Conservation (phyloP, 1,139 yeast genomes). For the Debaryomyces robertsiae region DNA sequence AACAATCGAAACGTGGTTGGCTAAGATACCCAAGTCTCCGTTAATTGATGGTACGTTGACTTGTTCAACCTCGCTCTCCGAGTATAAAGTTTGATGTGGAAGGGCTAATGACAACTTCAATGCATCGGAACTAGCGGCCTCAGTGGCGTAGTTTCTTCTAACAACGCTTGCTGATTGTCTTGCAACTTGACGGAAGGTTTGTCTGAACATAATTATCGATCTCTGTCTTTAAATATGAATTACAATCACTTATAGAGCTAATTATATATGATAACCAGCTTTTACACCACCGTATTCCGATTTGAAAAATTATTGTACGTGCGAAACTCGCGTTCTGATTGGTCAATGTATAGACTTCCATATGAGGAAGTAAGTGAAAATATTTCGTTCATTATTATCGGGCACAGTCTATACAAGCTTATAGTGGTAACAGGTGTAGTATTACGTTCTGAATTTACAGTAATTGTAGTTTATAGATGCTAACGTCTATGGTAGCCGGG, state of each 20-base stretch:
- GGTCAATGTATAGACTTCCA: constrained; percentile 34
- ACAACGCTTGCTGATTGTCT: constrained; percentile 63
- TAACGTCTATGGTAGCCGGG: too few relatives aligned
- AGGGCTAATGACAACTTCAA: constrained; percentile 88
- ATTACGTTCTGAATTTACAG: too few relatives aligned
- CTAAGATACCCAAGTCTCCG: constrained; percentile 96
- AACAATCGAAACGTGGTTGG: constrained; percentile 97
- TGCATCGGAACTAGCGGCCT: constrained; percentile 71
- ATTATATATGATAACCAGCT: constrained; percentile 1
- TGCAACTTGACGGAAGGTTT: constrained; percentile 64
- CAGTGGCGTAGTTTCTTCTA: constrained; percentile 89
- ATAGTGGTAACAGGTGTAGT: too few relatives aligned
- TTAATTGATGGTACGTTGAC: constrained; percentile 95
- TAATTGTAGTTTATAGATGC: too few relatives aligned
- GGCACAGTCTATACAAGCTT: too few relatives aligned
- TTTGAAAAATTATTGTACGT: constrained; percentile 12
- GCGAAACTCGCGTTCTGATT: constrained; percentile 26
- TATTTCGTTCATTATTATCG: too few relatives aligned
- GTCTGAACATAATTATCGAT: constrained; percentile 60
- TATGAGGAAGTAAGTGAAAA: constrained; percentile 27
- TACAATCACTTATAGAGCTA: constrained; percentile 2
- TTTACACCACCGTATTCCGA: constrained; percentile 13
- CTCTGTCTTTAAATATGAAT: constrained; percentile 6
- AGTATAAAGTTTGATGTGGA: constrained; percentile 72
- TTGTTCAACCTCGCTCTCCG: constrained; percentile 66